phyloP scores from a whole-genome alignment of 2,329 filamentous ascomycete species.

The Dothistroma septosporum region DNA sequence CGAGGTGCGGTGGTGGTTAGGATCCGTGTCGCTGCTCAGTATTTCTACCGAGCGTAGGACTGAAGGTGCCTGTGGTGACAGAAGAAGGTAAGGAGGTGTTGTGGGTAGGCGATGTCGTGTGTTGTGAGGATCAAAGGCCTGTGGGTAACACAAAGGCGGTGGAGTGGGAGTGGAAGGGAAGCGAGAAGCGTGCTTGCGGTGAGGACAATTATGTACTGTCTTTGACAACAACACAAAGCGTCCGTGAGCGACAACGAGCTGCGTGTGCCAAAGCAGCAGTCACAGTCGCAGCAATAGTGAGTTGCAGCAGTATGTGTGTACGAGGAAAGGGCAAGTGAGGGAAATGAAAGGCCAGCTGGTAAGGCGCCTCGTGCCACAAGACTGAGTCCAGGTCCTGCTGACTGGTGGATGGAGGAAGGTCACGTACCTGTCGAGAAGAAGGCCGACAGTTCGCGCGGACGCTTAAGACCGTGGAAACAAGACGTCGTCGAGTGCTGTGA shows the following conservation, averaged over 20 bases:
- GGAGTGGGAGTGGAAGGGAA: background rate
- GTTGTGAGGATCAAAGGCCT: background rate
- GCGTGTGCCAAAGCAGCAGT: background rate
- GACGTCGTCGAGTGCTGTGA: too few species aligned
- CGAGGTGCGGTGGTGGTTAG: constrained; percentile 9
- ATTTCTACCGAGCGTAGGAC: constrained; percentile 26
- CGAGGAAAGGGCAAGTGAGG: constrained; percentile 5
- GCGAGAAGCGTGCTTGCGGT: background rate
- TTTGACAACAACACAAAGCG: background rate
- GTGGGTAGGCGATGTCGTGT: background rate
- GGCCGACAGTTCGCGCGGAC: background rate
- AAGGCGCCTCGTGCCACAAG: background rate
- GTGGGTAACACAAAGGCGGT: background rate
- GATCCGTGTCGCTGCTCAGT: constrained; percentile 20
- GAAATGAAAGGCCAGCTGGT: background rate
- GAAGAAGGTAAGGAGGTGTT: constrained; percentile 9
- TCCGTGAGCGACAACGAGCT: background rate
- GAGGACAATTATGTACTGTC: background rate
- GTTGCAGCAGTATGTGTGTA: constrained; percentile 2
- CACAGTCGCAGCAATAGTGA: background rate
- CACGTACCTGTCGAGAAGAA: background rate
- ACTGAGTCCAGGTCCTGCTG: background rate
- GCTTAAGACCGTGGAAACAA: background rate
- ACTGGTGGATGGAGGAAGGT: background rate
- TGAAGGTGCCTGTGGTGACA: constrained; percentile 2